Conservation (phyloP, 140 eudicot species). For the Erigeron philadelphicus region DNA sequence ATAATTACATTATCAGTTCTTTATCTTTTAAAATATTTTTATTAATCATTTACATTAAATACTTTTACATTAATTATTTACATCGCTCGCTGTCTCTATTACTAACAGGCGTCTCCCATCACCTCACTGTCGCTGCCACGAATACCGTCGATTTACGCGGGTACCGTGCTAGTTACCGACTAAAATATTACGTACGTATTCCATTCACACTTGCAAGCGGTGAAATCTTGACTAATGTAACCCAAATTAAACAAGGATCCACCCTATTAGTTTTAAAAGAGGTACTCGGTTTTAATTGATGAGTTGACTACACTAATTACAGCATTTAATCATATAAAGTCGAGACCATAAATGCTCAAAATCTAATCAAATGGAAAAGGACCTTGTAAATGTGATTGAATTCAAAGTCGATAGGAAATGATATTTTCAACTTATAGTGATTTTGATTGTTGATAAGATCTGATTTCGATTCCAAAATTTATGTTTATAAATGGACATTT, state of each 20-base stretch:
- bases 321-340: conserved; percentile 4
- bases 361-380: background rate
- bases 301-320: conserved; percentile 22
- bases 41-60: too few relatives aligned
- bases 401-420: background rate
- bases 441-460: too few relatives aligned
- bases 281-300: conserved; percentile 11
- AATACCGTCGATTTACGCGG: too few relatives aligned
- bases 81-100: too few relatives aligned
- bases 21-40: too few relatives aligned
- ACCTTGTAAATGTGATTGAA: background rate
- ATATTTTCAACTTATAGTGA: background rate
- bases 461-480: too few relatives aligned
- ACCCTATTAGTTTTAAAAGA: conserved; percentile 21
- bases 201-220: conserved; percentile 15
- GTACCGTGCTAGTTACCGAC: too few relatives aligned
- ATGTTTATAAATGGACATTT: too few relatives aligned
- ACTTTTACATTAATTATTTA: too few relatives aligned
- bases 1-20: too few relatives aligned
- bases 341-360: background rate
- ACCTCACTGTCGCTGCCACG: too few relatives aligned
- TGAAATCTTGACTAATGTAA: conserved; percentile 22
- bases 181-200: background rate
- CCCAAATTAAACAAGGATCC: conserved; percentile 12
- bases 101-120: too few relatives aligned